Evolutionary conservation across 2,329 filamentous ascomycete genomes (phyloP).

Genomic region (Microdochium nivale): DNA sequence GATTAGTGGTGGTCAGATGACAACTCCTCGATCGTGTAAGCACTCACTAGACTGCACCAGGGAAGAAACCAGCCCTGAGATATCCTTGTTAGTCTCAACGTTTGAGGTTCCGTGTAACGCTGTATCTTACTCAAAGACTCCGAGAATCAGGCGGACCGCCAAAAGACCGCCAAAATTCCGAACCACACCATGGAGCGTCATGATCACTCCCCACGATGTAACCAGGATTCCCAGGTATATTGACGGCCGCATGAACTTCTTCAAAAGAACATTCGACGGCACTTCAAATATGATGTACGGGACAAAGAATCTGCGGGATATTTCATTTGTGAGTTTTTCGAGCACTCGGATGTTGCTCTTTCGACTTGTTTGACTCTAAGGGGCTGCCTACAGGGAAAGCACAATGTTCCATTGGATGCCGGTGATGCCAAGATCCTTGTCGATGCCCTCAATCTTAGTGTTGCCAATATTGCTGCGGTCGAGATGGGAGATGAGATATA

Average conservation of each 20-base stretch:
- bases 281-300: slow-evolving; percentile 54
- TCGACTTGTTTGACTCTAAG: slow-evolving; percentile 8
- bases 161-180: slow-evolving; percentile 18
- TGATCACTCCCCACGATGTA: slow-evolving; percentile 30
- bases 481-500: slow-evolving; percentile 45
- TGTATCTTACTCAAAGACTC: slow-evolving; percentile 16
- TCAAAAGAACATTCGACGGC: slow-evolving; percentile 56
- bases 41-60: slow-evolving; percentile 14
- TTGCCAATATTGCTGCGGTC: slow-evolving; percentile 40
- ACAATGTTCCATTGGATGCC: slow-evolving; percentile 14
- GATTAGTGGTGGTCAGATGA: background rate
- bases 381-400: slow-evolving; percentile 18
- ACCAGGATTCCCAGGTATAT: slow-evolving; percentile 59
- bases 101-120: background rate
- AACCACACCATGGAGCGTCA: slow-evolving; percentile 17
- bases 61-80: slow-evolving; percentile 18
- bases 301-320: slow-evolving; percentile 3
- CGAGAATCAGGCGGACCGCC: slow-evolving; percentile 19
- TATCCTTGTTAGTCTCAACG: background rate
- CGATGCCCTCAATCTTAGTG: slow-evolving; percentile 32
- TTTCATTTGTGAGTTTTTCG: background rate
- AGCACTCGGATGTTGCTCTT: slow-evolving; percentile 1
- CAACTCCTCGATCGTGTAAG: background rate
- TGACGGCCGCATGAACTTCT: slow-evolving; percentile 48
- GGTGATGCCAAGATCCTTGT: slow-evolving; percentile 37